Percentiles rank a stretch among this genome's conserved stretches.
phyloP scores from a whole-genome alignment of 2,329 filamentous ascomycete genomes.

The Fusarium sp. region DNA sequence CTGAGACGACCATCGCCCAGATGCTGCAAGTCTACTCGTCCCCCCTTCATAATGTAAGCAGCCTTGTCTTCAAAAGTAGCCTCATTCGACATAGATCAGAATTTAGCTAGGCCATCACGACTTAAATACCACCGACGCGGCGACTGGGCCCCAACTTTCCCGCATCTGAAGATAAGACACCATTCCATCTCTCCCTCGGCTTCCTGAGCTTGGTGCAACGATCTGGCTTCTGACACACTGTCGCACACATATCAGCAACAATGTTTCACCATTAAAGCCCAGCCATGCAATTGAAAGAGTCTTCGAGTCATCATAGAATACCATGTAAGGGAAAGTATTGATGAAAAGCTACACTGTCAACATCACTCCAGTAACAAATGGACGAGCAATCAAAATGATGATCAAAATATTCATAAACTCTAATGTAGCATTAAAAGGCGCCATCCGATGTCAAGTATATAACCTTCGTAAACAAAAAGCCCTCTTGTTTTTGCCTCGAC shows the following conservation, averaged over 20 bases:
- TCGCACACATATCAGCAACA: not conserved
- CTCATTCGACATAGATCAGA: not conserved
- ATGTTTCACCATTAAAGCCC: not conserved
- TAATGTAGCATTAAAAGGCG: constrained; percentile 38
- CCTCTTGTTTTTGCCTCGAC: constrained; percentile 38
- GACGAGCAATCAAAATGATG: not conserved
- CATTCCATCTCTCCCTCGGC: constrained; percentile 29
- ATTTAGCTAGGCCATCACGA: not conserved
- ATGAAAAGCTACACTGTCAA: constrained; percentile 4
- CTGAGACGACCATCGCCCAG: not conserved
- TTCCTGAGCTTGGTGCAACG: not conserved
- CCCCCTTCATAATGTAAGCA: not conserved
- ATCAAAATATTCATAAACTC: constrained; percentile 31
- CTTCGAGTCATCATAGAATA: constrained; percentile 15
- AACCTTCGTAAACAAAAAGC: constrained; percentile 41
- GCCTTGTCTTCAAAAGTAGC: not conserved
- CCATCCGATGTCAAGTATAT: constrained; percentile 39
- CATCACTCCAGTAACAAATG: not conserved
- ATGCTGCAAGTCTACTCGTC: not conserved
- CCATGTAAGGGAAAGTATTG: not conserved
- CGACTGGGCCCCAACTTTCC: constrained; percentile 6
- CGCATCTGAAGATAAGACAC: constrained; percentile 10
- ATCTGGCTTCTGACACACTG: not conserved
- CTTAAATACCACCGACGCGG: not conserved
- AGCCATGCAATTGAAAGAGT: not conserved